phyloP scores from a whole-genome alignment of 192 early-diverging fungal species.

The Radiomyces spectabilis region DNA sequence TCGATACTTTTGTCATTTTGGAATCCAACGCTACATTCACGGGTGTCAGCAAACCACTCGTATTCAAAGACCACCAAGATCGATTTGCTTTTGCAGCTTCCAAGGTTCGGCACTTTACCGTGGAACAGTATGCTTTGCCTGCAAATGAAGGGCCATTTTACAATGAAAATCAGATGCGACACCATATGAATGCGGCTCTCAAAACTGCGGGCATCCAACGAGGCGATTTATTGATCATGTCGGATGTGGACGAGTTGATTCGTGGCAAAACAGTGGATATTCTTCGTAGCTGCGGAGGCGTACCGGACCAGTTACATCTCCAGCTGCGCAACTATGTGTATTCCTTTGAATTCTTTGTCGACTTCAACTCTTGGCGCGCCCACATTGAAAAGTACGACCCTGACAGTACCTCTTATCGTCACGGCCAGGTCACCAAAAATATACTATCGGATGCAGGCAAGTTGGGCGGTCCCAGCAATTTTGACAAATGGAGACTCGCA shows the following conservation, averaged over 20 bases:
- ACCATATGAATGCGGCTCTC: slow-evolving; percentile 35
- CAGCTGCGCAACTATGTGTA: slow-evolving; percentile 48
- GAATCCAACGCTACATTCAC: slow-evolving; percentile 52
- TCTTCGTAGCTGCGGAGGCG: slow-evolving; percentile 33
- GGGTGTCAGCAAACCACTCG: slow-evolving; percentile 36
- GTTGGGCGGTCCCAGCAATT: too few relatives aligned
- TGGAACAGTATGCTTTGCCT: slow-evolving; percentile 18
- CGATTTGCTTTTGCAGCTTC: slow-evolving; percentile 47
- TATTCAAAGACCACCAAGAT: slow-evolving; percentile 33
- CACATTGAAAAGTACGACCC: slow-evolving; percentile 29
- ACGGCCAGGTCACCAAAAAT: slow-evolving; percentile 21
- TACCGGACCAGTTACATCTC: slow-evolving; percentile 41
- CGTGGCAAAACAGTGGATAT: slow-evolving; percentile 32
- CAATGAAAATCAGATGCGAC: slow-evolving; percentile 36
- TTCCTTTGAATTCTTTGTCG: slow-evolving; percentile 51
- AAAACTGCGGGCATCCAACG: background rate
- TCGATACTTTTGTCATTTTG: slow-evolving; percentile 53
- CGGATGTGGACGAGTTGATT: slow-evolving; percentile 57
- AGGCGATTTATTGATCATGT: slow-evolving; percentile 43
- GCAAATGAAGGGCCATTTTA: slow-evolving; percentile 35
- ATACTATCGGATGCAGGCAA: slow-evolving; percentile 51
- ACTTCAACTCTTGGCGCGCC: slow-evolving; percentile 39
- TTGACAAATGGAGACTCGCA: too few relatives aligned
- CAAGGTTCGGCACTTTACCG: slow-evolving; percentile 40
- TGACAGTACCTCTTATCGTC: slow-evolving; percentile 18